These are phyloP conservation scores for Globisporangium emineosum DNA, from an alignment of 352 stramenopile genomes.

Conservation along the genomic window DNA sequence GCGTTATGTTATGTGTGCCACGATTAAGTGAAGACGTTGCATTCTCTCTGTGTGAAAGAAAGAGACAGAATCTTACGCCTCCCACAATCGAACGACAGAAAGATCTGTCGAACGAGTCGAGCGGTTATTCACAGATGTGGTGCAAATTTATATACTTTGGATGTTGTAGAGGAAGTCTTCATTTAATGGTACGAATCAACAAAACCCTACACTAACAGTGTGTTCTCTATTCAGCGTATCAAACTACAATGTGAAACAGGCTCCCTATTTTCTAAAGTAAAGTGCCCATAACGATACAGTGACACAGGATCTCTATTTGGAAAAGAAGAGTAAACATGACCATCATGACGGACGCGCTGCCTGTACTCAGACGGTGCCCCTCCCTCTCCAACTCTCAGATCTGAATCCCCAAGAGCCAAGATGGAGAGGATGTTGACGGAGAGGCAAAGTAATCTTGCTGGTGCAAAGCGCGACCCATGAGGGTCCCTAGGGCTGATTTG, in stretches of 20 bases:
- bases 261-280: no score
- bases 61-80: slow-evolving; percentile 12
- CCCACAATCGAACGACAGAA: slow-evolving; percentile 7
- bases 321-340: background rate
- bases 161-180: no score
- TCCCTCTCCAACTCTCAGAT: background rate
- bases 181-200: no score
- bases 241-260: no score
- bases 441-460: background rate
- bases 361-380: slow-evolving; percentile 2
- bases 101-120: no score
- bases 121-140: no score
- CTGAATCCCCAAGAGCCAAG: background rate
- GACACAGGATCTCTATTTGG: background rate
- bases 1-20: background rate
- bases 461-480: background rate
- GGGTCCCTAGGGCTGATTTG: background rate
- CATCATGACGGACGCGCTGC: background rate
- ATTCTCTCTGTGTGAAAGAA: background rate
- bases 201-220: no score
- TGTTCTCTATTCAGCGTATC: no score
- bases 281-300: no score
- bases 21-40: background rate
- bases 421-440: background rate
- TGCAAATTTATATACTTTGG: no score